Percentiles rank a stretch among this genome's conserved stretches.
phyloP scores from a whole-genome alignment of 768 basidiomycete genomes.

The Aureoboletus auriporus region DNA sequence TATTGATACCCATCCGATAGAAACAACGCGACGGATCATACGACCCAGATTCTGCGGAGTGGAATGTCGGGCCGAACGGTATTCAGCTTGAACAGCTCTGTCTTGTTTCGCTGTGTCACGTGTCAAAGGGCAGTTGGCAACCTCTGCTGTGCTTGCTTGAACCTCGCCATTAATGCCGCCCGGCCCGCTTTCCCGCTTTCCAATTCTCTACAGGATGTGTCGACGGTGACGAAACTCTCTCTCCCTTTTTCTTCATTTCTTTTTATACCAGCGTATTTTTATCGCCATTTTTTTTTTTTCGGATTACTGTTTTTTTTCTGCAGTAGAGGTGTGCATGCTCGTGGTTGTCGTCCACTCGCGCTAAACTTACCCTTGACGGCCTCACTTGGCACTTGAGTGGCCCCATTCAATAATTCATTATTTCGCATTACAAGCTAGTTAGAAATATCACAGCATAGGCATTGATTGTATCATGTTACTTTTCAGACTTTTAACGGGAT shows the following conservation, averaged over 20 bases:
- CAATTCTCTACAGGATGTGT: background rate
- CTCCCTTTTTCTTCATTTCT: background rate
- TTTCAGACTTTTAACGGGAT: no score
- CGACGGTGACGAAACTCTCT: background rate
- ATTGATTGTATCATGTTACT: no score
- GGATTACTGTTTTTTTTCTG: background rate
- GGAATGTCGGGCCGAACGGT: slow-evolving; percentile 24
- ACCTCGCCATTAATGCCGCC: slow-evolving; percentile 12
- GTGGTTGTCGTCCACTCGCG: background rate
- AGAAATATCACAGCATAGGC: slow-evolving; percentile 13
- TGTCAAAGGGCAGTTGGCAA: slow-evolving; percentile 79
- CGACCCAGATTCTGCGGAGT: slow-evolving; percentile 10
- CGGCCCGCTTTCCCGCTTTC: background rate
- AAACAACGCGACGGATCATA: slow-evolving; percentile 6
- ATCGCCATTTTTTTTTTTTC: background rate
- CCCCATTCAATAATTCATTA: background rate
- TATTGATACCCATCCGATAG: slow-evolving; percentile 14
- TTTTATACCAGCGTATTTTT: background rate
- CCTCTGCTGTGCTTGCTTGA: slow-evolving; percentile 55
- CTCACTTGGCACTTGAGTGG: background rate
- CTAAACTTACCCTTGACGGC: background rate
- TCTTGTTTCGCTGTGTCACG: slow-evolving; percentile 73
- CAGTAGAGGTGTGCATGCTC: slow-evolving; percentile 1
- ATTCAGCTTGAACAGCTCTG: slow-evolving; percentile 31
- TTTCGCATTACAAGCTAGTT: slow-evolving; percentile 6